Evolutionary conservation across 257 asterid species (phyloP).

Genomic region (Nicotiana tomentosiformis): DNA sequence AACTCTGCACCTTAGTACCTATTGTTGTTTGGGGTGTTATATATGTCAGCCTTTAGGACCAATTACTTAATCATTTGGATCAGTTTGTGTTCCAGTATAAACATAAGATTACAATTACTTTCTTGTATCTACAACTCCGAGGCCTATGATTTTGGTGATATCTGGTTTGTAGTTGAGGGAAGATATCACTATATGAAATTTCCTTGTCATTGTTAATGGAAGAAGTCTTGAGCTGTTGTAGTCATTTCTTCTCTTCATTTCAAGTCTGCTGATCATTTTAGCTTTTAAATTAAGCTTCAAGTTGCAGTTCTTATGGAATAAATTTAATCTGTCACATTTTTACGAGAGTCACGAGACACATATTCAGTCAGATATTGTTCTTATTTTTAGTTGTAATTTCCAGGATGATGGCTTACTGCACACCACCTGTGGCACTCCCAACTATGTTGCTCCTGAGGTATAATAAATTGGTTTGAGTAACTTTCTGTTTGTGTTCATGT

Average conservation of each 20-base stretch:
- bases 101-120: too few relatives aligned
- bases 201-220: not conserved
- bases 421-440: slow-evolving; percentile 96
- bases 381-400: slow-evolving; percentile 19
- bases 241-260: not conserved
- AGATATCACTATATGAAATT: too few relatives aligned
- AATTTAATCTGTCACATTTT: not conserved
- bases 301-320: not conserved
- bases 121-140: too few relatives aligned
- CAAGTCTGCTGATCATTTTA: not conserved
- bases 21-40: too few relatives aligned
- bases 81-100: too few relatives aligned
- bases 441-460: slow-evolving; percentile 98
- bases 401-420: slow-evolving; percentile 97
- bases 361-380: not conserved
- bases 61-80: too few relatives aligned
- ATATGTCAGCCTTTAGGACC: too few relatives aligned
- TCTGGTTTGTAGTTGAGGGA: too few relatives aligned
- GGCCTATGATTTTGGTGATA: too few relatives aligned
- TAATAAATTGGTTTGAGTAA: not conserved
- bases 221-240: not conserved
- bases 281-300: not conserved
- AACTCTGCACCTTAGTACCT: too few relatives aligned
- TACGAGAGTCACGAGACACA: not conserved
- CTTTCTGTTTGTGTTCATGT: not conserved